Evolutionary conservation across 2,329 filamentous ascomycete genomes (phyloP).

Genomic region (Trichothecium roseum): DNA sequence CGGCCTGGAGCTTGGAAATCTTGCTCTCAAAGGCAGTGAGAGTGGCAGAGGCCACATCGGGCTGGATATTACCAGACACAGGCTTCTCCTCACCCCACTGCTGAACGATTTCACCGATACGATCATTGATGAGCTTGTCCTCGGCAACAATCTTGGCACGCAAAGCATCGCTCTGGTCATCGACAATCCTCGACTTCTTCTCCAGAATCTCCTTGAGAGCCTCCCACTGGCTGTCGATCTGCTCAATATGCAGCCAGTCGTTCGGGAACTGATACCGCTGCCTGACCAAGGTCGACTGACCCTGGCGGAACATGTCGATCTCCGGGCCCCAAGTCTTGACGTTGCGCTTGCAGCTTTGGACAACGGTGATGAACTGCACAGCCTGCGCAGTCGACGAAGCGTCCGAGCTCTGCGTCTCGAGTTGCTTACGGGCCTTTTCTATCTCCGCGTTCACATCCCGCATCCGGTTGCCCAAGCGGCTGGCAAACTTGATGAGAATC

Average conservation of each 20-base stretch:
- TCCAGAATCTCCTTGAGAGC: constrained; percentile 84
- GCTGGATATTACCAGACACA: constrained; percentile 86
- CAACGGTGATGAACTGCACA: constrained; percentile 95
- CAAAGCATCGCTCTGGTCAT: constrained; percentile 91
- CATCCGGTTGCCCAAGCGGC: constrained; percentile 80
- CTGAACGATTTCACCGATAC: constrained; percentile 71
- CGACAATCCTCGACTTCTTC: constrained; percentile 88
- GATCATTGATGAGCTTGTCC: constrained; percentile 81
- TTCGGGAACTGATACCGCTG: constrained; percentile 89
- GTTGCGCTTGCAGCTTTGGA: constrained; percentile 91
- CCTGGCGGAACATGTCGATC: constrained; percentile 90
- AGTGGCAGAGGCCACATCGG: constrained; percentile 76
- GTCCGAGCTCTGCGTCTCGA: constrained; percentile 87
- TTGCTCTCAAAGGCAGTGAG: constrained; percentile 74
- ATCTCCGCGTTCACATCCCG: constrained; percentile 87
- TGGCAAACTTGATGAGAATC: constrained; percentile 86
- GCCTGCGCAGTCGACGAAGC: constrained; percentile 93
- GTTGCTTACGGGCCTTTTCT: constrained; percentile 77
- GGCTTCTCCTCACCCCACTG: constrained; percentile 97
- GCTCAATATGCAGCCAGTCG: constrained; percentile 93
- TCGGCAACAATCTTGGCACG: constrained; percentile 91
- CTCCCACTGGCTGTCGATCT: constrained; percentile 93
- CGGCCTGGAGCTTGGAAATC: constrained; percentile 74
- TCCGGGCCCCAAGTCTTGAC: constrained; percentile 92
- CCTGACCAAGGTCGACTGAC: constrained; percentile 81